phyloP scores from a whole-genome alignment of 2,329 filamentous ascomycete species.

The Lomentospora prolificans region DNA sequence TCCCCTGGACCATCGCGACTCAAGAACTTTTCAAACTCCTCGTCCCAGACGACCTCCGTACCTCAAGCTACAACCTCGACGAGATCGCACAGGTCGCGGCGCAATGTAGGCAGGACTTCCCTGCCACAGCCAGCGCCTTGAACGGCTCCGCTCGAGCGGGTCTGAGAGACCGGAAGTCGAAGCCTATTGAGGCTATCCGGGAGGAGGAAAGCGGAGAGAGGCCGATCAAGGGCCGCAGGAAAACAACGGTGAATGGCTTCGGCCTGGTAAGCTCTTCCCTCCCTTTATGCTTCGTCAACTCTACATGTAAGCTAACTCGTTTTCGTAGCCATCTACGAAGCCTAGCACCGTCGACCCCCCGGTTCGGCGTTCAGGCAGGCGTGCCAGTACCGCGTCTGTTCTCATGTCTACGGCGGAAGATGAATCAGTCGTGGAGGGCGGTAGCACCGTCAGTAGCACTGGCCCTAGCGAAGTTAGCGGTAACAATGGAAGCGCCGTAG shows the following conservation, averaged over 20 bases:
- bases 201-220: slow-evolving; percentile 33
- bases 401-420: slow-evolving; percentile 1
- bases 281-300: not conserved
- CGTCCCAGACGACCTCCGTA: slow-evolving; percentile 66
- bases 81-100: slow-evolving; percentile 49
- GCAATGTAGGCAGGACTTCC: not conserved
- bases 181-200: slow-evolving; percentile 42
- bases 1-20: slow-evolving; percentile 77
- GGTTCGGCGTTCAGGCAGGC: slow-evolving; percentile 28
- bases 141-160: slow-evolving; percentile 45
- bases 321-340: not conserved
- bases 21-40: slow-evolving; percentile 75
- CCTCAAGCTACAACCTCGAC: slow-evolving; percentile 64
- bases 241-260: slow-evolving; percentile 33
- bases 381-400: slow-evolving; percentile 36
- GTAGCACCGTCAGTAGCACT: not conserved
- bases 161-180: slow-evolving; percentile 60
- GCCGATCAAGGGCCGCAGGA: slow-evolving; percentile 45
- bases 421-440: not conserved
- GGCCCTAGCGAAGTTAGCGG: not conserved
- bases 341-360: not conserved
- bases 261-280: slow-evolving; percentile 26
- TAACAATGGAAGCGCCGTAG: slow-evolving; percentile 1
- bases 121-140: no score
- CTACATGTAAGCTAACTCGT: not conserved